Evolutionary conservation across 2,329 filamentous ascomycete species (phyloP), one percentile per base, ranked within the genome.

Genomic region (Neopestalotiopsis sp.): DNA sequence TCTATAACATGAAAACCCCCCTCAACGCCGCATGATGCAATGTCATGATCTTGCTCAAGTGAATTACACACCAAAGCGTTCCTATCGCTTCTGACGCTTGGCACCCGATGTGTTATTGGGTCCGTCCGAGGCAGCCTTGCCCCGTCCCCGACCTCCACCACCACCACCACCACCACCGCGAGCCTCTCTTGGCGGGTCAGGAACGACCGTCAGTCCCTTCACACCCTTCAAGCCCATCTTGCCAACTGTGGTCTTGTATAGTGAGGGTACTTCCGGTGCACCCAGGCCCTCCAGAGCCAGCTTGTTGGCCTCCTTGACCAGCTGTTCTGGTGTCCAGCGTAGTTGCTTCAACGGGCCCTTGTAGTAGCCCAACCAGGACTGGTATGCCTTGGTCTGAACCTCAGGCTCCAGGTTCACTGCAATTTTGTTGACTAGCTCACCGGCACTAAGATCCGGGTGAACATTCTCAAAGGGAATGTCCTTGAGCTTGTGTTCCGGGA

Each of bases 181-280:
- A 5, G 71, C 67, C 17, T 69, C 66, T 71, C 73, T 78, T 3
- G 83, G 83, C 28, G 79, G 77, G 67, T 85, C 82, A 1, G 85
- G 81, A 12, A 85, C 80, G 17, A 85, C 75, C 4, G 80, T 80
- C 13, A 90, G 74, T 0, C 88, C 88, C 45, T 76, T 80, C 1
- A 84, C 82, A 9, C 86, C 87, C 70, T 83, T 84, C 62, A 90
- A 74, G 0, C 87, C 87, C 88, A 90, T 90, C 81, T 89, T 90
- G 9, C 82, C 79, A 5, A 88, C 82, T 0, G 81, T 84, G 53
- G 76, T 81, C 76, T 85, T 86, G 70, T 80, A 77, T 1, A 90
- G 77, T 1, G 77, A 61, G 0, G 88, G 88, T 1, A 83, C 79
- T 67, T 85, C 84, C 1, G 83, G 77, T 1, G 82, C 78, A 7